Base-by-base conservation (phyloP, 2,329 filamentous ascomycete genomes). In the Trichoderma simmonsii region DNA sequence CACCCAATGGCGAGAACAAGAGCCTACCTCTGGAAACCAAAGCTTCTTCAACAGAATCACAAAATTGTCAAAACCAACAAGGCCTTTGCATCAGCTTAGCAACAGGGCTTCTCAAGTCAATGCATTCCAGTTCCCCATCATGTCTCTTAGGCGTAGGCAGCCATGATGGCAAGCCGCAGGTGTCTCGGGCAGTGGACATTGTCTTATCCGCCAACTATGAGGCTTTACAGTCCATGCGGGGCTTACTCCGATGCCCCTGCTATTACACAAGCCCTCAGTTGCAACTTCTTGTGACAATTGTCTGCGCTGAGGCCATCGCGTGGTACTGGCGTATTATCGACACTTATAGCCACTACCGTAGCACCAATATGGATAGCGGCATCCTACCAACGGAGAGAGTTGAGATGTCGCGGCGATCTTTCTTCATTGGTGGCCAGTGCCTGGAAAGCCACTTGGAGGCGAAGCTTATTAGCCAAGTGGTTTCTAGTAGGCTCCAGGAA, bases 241-340 rank as follows among this genome's bases (percentile, higher is more conserved):
- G 61, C 61, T 48, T 63, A 11, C 34, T 63, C 34, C n/a, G 61
- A n/a, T 63, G 61, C 61, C 61, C 61, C 34, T 63, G 61, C 36
- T 63, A 63, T 51, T 51, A 51, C 61, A 21, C 15, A 63, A 63
- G 34, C 24, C 36, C 61, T 11, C 36, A 63, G 24, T 36, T 63
- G 6, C 36, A 63, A 36, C 61, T 63, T 14, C 61, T 63, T 11
- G 36, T 63, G 24, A 63, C 61, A 1, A 43, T 48, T 43, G 26
- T 63, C 7, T 63, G 61, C 34, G 24, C 61, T 11, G 36, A 63
- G 61, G 24, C 61, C 34, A 63, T 63, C 61, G 61, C 61, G 12
- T 63, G 34, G 61, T 63, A 63, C 61, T 63, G 36, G 61, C 61
- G 61, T 6, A 63, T 63, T 30, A 63, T 63, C 34, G 61, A 63